Evolutionary conservation across 495 filamentous ascomycete species (phyloP).

Genomic region (Hypoxylon perforatum): DNA sequence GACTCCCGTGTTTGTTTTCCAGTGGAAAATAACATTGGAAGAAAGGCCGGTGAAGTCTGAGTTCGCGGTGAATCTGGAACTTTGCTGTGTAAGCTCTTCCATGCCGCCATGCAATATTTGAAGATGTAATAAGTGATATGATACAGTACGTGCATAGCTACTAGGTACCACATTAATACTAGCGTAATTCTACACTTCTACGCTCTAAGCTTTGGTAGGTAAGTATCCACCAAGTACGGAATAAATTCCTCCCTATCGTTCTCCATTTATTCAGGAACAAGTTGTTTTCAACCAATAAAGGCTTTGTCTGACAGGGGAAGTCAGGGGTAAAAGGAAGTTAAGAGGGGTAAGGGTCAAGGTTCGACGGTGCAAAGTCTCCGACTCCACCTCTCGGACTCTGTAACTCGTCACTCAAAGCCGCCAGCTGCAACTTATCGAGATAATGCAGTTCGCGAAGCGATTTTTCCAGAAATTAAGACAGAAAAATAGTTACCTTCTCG

Average conservation of each 20-base stretch:
- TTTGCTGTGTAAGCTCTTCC: too few relatives aligned
- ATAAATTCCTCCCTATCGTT: background rate
- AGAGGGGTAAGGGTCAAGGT: slow-evolving; percentile 7
- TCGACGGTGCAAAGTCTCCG: slow-evolving; percentile 20
- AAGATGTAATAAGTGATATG: too few relatives aligned
- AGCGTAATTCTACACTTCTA: background rate
- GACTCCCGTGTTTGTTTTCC: background rate
- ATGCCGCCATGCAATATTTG: too few relatives aligned
- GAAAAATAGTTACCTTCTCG: background rate
- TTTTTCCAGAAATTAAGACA: background rate
- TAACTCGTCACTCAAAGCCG: slow-evolving; percentile 1
- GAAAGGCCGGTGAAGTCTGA: too few relatives aligned
- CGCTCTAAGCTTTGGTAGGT: background rate
- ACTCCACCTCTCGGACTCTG: background rate
- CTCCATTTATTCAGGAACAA: slow-evolving; percentile 9
- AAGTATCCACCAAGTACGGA: background rate
- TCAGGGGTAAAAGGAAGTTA: slow-evolving; percentile 3
- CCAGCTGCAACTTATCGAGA: slow-evolving; percentile 25
- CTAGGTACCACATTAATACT: background rate
- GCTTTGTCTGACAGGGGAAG: slow-evolving; percentile 1
- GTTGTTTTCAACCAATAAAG: background rate
- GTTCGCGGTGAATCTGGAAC: too few relatives aligned
- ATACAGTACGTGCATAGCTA: background rate
- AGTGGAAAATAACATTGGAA: too few relatives aligned
- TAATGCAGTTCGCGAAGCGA: slow-evolving; percentile 16